phyloP scores from a whole-genome alignment of 495 filamentous ascomycete genomes.

The Aspergillus sclerotiicarbonarius region DNA sequence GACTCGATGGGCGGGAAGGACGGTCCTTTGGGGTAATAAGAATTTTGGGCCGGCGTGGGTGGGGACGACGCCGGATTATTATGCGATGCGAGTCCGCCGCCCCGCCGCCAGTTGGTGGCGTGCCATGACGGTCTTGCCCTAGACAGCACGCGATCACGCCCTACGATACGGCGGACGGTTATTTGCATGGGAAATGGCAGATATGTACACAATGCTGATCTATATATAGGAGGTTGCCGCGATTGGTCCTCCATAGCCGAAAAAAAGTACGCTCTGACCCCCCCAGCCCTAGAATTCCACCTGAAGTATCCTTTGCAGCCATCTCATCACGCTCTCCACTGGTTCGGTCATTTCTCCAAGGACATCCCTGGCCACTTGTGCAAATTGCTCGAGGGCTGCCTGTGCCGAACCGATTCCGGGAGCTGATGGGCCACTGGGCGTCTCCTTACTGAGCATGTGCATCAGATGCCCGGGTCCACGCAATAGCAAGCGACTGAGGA shows the following conservation, averaged over 20 bases:
- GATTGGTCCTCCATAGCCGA: no score
- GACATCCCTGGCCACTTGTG: constrained; percentile 24
- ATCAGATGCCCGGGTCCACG: constrained; percentile 44
- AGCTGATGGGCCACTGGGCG: constrained; percentile 13
- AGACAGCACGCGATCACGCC: no score
- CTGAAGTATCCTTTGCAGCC: constrained; percentile 32
- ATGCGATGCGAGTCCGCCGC: constrained; percentile 8
- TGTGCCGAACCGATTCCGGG: constrained; percentile 15
- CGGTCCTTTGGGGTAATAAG: constrained; percentile 18
- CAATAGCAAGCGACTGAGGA: constrained; percentile 54
- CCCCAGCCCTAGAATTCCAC: constrained; percentile 18
- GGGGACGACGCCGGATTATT: constrained; percentile 16
- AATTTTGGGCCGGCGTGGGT: constrained; percentile 26
- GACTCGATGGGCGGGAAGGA: constrained; percentile 12
- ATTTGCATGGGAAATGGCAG: no score
- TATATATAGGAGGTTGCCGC: no score
- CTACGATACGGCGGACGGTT: no score
- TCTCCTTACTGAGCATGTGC: constrained; percentile 30
- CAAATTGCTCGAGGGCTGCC: constrained; percentile 25
- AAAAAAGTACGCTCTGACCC: no score
- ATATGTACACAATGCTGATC: no score
- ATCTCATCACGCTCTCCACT: constrained; percentile 27
- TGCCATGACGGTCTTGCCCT: no score
- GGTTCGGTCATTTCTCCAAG: constrained; percentile 23
- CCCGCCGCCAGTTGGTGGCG: background rate